These are phyloP conservation scores for Magnusiomyces suaveolens DNA, from an alignment of 1,139 yeast genomes.

Conservation along the genomic window DNA sequence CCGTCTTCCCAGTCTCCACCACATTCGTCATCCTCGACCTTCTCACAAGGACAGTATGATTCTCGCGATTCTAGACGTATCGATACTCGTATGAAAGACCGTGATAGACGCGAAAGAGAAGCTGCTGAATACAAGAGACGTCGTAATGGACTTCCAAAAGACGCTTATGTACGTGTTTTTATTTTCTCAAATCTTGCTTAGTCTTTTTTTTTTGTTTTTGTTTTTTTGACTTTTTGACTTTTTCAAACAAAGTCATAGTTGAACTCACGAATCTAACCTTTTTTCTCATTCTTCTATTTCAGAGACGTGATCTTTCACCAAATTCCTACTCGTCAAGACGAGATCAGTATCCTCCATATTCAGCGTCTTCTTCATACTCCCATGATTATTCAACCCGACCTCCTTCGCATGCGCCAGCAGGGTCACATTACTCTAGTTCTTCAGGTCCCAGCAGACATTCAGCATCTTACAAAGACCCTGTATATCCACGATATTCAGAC, in stretches of 20 bases:
- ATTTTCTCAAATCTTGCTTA: neutral
- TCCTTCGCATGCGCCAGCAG: neutral
- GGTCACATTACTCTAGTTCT: conserved; percentile 2
- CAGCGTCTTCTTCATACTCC: neutral
- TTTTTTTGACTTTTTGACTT: neutral
- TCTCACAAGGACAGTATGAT: neutral
- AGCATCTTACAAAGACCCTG: conserved; percentile 1
- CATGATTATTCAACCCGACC: neutral
- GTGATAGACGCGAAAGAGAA: conserved; percentile 27
- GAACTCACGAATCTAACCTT: neutral
- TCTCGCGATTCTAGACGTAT: neutral
- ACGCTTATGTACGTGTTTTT: neutral
- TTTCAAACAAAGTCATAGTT: neutral
- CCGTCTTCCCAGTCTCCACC: neutral
- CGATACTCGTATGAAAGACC: conserved; percentile 20
- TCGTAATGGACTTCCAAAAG: conserved; percentile 2
- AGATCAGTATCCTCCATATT: neutral
- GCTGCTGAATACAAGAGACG: conserved; percentile 21
- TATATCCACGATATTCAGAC: conserved; percentile 2
- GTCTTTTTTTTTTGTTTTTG: neutral
- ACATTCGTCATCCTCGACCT: neutral
- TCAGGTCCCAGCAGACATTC: conserved; percentile 3
- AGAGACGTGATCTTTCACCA: conserved; percentile 6
- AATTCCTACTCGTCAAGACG: neutral
- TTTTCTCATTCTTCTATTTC: neutral